phyloP scores from a whole-genome alignment of 2,329 filamentous ascomycete species.

The Fusarium sp. region DNA sequence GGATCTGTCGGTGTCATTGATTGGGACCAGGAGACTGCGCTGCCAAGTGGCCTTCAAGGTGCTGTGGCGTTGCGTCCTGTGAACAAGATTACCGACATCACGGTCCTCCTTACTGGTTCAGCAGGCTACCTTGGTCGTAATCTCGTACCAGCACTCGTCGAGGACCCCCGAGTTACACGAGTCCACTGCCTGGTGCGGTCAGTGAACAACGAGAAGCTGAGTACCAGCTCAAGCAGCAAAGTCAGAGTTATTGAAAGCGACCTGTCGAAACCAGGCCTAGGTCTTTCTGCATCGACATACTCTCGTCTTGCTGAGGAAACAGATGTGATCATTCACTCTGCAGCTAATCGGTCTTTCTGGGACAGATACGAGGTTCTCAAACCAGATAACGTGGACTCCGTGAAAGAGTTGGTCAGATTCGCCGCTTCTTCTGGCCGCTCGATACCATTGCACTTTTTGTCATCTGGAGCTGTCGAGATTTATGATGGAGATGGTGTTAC shows the following conservation, averaged over 20 bases:
- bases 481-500: background rate
- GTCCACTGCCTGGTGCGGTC: background rate
- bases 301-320: background rate
- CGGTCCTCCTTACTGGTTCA: accelerated
- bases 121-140: background rate
- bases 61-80: accelerated
- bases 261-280: accelerated
- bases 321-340: background rate
- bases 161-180: background rate
- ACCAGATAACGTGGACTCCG: background rate
- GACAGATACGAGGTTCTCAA: background rate
- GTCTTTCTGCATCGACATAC: background rate
- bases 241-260: background rate
- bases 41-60: accelerated
- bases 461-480: background rate
- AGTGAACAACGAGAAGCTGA: background rate
- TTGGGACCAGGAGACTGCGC: background rate
- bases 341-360: background rate
- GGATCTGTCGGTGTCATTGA: background rate
- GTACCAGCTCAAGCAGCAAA: accelerated
- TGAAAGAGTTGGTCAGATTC: background rate
- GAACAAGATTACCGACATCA: background rate
- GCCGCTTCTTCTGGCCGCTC: background rate
- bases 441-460: background rate
- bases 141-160: background rate